Conservation (phyloP, 1,139 yeast genomes). For the Yamadazyma taylorii region DNA sequence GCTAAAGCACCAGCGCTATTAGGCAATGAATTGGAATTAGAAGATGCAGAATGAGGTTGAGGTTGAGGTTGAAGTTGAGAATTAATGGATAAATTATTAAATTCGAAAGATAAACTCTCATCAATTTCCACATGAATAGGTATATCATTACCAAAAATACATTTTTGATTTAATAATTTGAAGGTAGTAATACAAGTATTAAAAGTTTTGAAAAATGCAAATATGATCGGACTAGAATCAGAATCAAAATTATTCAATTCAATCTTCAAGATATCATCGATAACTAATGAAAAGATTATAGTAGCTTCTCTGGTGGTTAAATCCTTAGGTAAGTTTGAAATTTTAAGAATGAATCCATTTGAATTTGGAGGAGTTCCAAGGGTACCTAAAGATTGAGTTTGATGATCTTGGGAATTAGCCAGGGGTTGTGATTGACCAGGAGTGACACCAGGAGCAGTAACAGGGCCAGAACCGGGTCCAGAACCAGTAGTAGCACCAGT, state of each 20-base stretch:
- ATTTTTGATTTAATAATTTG: constrained; percentile 64
- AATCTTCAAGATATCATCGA: constrained; percentile 60
- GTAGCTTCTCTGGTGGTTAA: constrained; percentile 74
- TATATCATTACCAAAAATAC: constrained; percentile 60
- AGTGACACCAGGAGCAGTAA: constrained; percentile 1
- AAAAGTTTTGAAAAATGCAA: constrained; percentile 65
- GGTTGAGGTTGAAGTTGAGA: not conserved
- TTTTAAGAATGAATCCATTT: constrained; percentile 19
- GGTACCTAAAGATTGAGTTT: constrained; percentile 4
- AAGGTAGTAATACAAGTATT: constrained; percentile 71
- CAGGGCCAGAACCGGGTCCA: not conserved
- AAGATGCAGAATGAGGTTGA: constrained; percentile 2
- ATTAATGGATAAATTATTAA: constrained; percentile 31
- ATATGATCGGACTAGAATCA: constrained; percentile 37
- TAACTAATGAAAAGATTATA: constrained; percentile 75
- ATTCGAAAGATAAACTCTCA: constrained; percentile 17
- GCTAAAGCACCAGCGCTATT: constrained; percentile 5
- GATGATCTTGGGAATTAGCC: constrained; percentile 10
- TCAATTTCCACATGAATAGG: constrained; percentile 52
- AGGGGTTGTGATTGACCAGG: constrained; percentile 9
- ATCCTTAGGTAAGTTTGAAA: constrained; percentile 71
- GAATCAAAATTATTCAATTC: constrained; percentile 43
- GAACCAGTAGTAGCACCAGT: constrained; percentile 1
- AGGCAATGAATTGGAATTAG: constrained; percentile 16
- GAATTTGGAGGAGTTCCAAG: constrained; percentile 2